These are phyloP conservation scores for Avena eriantha DNA, from an alignment of 176 grass and related monocot genomes.

Conservation along the genomic window DNA sequence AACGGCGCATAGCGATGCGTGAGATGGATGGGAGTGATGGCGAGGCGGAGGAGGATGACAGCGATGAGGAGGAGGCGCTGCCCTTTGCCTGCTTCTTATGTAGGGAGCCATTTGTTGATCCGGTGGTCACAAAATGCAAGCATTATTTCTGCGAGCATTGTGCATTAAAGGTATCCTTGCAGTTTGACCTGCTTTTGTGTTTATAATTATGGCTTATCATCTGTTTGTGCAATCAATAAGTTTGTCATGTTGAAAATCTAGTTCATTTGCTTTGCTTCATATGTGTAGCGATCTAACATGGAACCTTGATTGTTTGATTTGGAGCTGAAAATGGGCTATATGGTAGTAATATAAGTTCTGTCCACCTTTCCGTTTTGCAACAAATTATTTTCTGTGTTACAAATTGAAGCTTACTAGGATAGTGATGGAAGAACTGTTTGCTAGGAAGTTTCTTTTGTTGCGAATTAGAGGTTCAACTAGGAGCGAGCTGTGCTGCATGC, in stretches of 20 bases:
- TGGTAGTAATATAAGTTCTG: not conserved
- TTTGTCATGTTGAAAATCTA: constrained; percentile 19
- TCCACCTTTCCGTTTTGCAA: not conserved
- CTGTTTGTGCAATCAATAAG: not conserved
- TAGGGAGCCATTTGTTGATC: constrained; percentile 77
- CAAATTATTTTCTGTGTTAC: not conserved
- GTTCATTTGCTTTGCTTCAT: constrained; percentile 1
- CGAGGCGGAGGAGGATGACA: constrained; percentile 43
- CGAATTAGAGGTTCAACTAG: not conserved
- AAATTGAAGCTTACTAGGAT: not conserved
- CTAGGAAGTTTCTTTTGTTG: not conserved
- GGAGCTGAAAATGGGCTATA: not conserved
- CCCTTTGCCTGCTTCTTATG: constrained; percentile 95
- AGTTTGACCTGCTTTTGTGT: not conserved
- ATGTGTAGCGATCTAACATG: not conserved
- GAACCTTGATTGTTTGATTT: constrained; percentile 8
- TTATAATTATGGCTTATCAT: constrained; percentile 26
- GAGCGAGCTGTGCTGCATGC: not conserved
- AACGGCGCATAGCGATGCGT: constrained; percentile 59
- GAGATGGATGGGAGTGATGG: constrained; percentile 47
- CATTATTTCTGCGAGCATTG: constrained; percentile 96
- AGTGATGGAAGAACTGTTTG: not conserved
- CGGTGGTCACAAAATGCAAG: constrained; percentile 87
- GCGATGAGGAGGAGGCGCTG: constrained; percentile 57
- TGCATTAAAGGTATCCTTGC: constrained; percentile 65